These are phyloP conservation scores for Monilinia vaccinii-corymbosi DNA, from an alignment of 2,329 filamentous ascomycete genomes.

Conservation along the genomic window DNA sequence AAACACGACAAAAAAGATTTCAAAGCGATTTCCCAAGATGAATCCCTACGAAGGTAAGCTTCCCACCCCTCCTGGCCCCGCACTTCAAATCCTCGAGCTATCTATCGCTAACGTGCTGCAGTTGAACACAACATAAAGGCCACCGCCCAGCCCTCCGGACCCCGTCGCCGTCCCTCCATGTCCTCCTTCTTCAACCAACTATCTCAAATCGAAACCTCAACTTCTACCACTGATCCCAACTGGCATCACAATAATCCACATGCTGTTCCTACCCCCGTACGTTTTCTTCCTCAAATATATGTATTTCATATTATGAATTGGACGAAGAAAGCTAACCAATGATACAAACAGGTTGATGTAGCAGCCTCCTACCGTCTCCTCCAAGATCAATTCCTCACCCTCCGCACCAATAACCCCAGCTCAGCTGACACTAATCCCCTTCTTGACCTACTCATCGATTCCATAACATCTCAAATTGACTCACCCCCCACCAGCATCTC, in stretches of 20 bases:
- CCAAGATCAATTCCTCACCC: conserved; percentile 47
- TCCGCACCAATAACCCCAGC: conserved; percentile 36
- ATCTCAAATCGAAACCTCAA: conserved; percentile 31
- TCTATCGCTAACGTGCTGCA: conserved; percentile 27
- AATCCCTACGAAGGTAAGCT: conserved; percentile 47
- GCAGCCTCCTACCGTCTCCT: conserved; percentile 49
- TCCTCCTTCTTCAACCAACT: conserved; percentile 51
- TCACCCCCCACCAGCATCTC: conserved; percentile 41
- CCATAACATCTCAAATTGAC: conserved; percentile 42
- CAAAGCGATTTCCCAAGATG: background rate
- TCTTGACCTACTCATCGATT: conserved; percentile 39
- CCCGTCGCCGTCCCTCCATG: conserved; percentile 48
- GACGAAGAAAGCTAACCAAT: background rate
- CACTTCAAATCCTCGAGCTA: background rate
- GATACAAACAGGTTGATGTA: conserved; percentile 35
- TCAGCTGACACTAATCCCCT: conserved; percentile 34
- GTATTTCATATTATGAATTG: background rate
- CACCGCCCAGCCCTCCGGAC: conserved; percentile 28
- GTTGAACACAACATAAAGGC: conserved; percentile 57
- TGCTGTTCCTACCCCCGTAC: conserved; percentile 45
- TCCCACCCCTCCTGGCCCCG: conserved; percentile 8
- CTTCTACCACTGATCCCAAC: conserved; percentile 16
- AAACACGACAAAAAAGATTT: rapidly evolving
- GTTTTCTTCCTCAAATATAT: background rate
- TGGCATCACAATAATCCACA: conserved; percentile 40